A percentile compares a stretch with the other conserved stretches of the same genome.
phyloP scores from a whole-genome alignment of 352 stramenopile genomes.

The Phytophthora palmivora region DNA sequence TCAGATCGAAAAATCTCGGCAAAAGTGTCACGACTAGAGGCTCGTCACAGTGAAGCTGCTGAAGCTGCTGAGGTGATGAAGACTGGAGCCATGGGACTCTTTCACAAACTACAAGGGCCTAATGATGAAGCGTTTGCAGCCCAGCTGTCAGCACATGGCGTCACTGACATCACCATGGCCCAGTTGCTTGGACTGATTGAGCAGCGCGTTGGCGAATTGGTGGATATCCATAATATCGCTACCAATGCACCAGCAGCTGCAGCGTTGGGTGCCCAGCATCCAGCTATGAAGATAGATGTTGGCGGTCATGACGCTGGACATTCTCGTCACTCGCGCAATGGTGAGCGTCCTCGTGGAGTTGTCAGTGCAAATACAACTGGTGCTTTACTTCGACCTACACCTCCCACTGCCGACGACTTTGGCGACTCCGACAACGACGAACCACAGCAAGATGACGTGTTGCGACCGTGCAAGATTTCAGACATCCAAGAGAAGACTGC shows the following conservation, averaged over 20 bases:
- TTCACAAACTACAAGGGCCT: constrained; percentile 79
- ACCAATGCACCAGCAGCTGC: constrained; percentile 53
- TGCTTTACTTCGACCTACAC: constrained; percentile 54
- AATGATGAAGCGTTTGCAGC: constrained; percentile 79
- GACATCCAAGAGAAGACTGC: constrained; percentile 87
- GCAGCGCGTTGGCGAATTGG: constrained; percentile 83
- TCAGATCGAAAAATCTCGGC: constrained; percentile 87
- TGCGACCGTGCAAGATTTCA: constrained; percentile 75
- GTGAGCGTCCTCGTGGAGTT: constrained; percentile 27
- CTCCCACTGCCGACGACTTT: constrained; percentile 75
- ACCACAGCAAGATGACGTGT: constrained; percentile 54
- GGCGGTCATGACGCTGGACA: constrained; percentile 38
- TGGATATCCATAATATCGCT: constrained; percentile 89
- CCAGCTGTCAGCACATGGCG: constrained; percentile 68
- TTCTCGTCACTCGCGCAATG: constrained; percentile 27
- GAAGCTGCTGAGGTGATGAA: constrained; percentile 81
- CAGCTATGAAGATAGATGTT: constrained; percentile 40
- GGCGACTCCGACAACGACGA: constrained; percentile 80
- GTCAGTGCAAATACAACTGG: constrained; percentile 17
- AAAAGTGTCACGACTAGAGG: constrained; percentile 78
- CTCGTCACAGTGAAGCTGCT: constrained; percentile 64
- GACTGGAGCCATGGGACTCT: constrained; percentile 73
- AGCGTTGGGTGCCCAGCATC: constrained; percentile 32
- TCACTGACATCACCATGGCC: constrained; percentile 85
- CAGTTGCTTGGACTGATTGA: constrained; percentile 87